Percentiles rank a stretch among this genome's conserved stretches.
These are phyloP conservation scores for Clitocybe nebularis DNA, from an alignment of 1,284 basidiomycete genomes.

Conservation along the genomic window DNA sequence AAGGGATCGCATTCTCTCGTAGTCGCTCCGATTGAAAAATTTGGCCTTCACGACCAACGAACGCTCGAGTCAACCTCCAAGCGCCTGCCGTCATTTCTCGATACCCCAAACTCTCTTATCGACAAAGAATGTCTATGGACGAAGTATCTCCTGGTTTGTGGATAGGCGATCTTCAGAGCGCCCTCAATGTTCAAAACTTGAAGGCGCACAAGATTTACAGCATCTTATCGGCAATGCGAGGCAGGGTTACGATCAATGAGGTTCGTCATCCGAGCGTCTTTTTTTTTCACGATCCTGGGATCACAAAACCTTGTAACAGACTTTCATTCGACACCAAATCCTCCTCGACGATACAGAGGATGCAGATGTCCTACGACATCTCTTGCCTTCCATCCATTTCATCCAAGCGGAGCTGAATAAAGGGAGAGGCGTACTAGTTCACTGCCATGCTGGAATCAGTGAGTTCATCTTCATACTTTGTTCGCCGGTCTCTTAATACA, in stretches of 20 bases:
- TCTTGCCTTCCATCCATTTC: constrained; percentile 76
- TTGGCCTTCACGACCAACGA: too few relatives aligned
- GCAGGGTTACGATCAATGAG: constrained; percentile 60
- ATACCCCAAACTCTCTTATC: too few relatives aligned
- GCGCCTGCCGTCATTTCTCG: too few relatives aligned
- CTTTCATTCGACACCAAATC: constrained; percentile 68
- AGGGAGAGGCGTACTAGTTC: constrained; percentile 74
- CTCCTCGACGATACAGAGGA: constrained; percentile 68
- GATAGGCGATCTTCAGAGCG: constrained; percentile 61
- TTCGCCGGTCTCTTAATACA: not conserved
- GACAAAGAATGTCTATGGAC: constrained; percentile 44
- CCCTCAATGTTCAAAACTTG: constrained; percentile 49
- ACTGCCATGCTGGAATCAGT: constrained; percentile 88
- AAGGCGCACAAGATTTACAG: constrained; percentile 64
- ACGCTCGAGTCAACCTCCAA: too few relatives aligned
- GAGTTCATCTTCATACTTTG: constrained; percentile 32
- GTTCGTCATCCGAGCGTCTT: constrained; percentile 32
- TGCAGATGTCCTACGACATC: constrained; percentile 71
- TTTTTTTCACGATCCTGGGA: not conserved
- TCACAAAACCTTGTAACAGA: constrained; percentile 37
- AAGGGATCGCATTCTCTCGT: too few relatives aligned
- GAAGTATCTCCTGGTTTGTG: constrained; percentile 61
- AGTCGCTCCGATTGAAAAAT: too few relatives aligned
- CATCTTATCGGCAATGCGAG: constrained; percentile 69
- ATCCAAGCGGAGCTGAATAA: constrained; percentile 75